These are phyloP conservation scores for Evernia prunastri DNA, from an alignment of 495 filamentous ascomycete species.

Conservation along the genomic window DNA sequence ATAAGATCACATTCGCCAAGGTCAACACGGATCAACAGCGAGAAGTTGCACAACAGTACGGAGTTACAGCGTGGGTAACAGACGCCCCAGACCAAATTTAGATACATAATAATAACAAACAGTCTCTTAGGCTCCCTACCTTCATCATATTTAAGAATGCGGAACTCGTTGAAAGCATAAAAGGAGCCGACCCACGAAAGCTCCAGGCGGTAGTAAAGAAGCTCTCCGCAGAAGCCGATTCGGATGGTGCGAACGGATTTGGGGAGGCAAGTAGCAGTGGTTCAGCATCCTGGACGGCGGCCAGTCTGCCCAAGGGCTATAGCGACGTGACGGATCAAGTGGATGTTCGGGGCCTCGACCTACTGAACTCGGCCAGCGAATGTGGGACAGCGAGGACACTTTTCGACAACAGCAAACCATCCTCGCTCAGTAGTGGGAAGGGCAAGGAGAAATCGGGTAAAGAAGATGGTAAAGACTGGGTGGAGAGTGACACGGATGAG, in stretches of 20 bases:
- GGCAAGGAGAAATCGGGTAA: conserved; percentile 50
- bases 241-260: conserved; percentile 43
- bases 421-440: conserved; percentile 41
- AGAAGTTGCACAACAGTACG: conserved; percentile 63
- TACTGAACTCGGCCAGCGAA: conserved; percentile 75
- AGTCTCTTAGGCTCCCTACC: conserved; percentile 58
- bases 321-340: conserved; percentile 74
- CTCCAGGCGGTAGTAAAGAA: conserved; percentile 65
- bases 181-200: conserved; percentile 63
- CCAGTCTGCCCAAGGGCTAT: conserved; percentile 71
- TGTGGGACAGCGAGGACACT: conserved; percentile 63
- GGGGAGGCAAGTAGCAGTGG: conserved; percentile 35
- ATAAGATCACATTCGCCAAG: conserved; percentile 76
- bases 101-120: neutral
- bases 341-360: conserved; percentile 71
- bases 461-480: conserved; percentile 63
- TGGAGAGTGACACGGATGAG: conserved; percentile 99
- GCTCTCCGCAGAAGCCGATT: conserved; percentile 63
- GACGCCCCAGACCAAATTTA: neutral
- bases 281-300: conserved; percentile 57
- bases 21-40: conserved; percentile 74
- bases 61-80: conserved; percentile 58
- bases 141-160: conserved; percentile 86
- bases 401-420: conserved; percentile 64
- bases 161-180: conserved; percentile 57